Percentiles rank a stretch among this genome's conserved stretches.
Conservation (phyloP, 768 basidiomycete genomes). For the Aureoboletus auriporus region DNA sequence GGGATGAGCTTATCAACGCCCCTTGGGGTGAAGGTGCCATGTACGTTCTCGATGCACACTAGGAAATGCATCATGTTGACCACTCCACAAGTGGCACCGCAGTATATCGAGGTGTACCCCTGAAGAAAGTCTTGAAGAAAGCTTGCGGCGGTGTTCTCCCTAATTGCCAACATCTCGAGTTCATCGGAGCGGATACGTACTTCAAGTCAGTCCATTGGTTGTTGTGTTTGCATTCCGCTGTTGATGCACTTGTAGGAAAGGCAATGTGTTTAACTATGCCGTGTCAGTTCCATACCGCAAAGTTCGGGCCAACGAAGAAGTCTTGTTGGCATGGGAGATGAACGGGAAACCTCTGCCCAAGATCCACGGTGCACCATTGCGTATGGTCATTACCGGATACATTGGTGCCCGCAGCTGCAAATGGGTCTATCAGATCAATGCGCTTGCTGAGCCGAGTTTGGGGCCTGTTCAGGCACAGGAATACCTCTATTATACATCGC, state of each 20-base stretch:
- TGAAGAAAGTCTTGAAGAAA: conserved; percentile 50
- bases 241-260: conserved; percentile 24
- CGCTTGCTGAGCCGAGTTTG: conserved; percentile 43
- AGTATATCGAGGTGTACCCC: conserved; percentile 47
- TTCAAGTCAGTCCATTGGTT: conserved; percentile 37
- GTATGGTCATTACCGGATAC: conserved; percentile 48
- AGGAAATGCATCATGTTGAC: neutral
- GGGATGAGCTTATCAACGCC: conserved; percentile 49
- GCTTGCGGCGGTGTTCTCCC: conserved; percentile 49
- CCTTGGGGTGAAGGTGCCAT: conserved; percentile 54
- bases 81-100: conserved; percentile 41
- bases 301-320: conserved; percentile 44
- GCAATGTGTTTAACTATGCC: conserved; percentile 38
- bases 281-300: conserved; percentile 50
- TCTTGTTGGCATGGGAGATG: conserved; percentile 27
- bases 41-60: conserved; percentile 22
- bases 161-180: conserved; percentile 49
- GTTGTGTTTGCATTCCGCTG: neutral
- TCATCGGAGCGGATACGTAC: conserved; percentile 56
- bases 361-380: conserved; percentile 48
- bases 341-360: conserved; percentile 38
- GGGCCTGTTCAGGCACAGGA: conserved; percentile 53
- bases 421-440: conserved; percentile 52
- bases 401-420: conserved; percentile 54
- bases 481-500: conserved; percentile 48